A percentile compares a stretch with the other conserved stretches of the same genome.
These are phyloP conservation scores for Myriangium duriaei DNA, from an alignment of 2,329 filamentous ascomycete genomes.

Conservation along the genomic window DNA sequence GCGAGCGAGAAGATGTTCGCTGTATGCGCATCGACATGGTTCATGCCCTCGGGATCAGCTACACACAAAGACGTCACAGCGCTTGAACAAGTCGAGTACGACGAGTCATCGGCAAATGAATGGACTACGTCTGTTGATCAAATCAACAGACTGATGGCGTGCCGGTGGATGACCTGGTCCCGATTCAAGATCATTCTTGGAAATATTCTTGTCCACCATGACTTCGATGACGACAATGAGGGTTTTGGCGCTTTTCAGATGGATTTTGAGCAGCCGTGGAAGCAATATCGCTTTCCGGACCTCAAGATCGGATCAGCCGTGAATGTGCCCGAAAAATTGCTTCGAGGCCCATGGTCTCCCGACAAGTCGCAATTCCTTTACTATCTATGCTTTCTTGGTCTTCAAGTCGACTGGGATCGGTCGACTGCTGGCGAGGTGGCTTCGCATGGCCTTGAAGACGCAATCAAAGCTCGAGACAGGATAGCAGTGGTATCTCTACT, in stretches of 20 bases:
- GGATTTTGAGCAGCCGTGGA: slow-evolving; percentile 9
- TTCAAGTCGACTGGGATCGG: slow-evolving; percentile 9
- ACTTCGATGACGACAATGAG: neutral
- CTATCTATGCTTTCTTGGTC: slow-evolving; percentile 9
- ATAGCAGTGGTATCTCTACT: slow-evolving; percentile 17
- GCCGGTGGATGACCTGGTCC: slow-evolving; percentile 23
- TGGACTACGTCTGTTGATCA: slow-evolving; percentile 8
- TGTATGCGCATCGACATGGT: slow-evolving; percentile 18
- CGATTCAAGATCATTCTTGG: slow-evolving; percentile 20
- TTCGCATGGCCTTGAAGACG: slow-evolving; percentile 18
- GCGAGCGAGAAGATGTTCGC: slow-evolving; percentile 19
- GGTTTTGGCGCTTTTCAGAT: neutral
- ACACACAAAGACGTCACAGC: no score
- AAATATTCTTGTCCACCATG: slow-evolving; percentile 3
- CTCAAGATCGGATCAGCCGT: slow-evolving; percentile 9
- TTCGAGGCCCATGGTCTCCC: slow-evolving; percentile 17
- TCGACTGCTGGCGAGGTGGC: slow-evolving; percentile 17
- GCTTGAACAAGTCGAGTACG: slow-evolving; percentile 1
- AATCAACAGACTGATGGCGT: slow-evolving; percentile 19
- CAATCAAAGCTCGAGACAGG: slow-evolving; percentile 15
- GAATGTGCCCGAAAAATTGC: slow-evolving; percentile 11
- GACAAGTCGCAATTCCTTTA: slow-evolving; percentile 15
- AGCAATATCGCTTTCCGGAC: slow-evolving; percentile 15
- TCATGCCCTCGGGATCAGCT: slow-evolving; percentile 5
- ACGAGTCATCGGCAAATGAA: neutral